Evolutionary conservation across 768 basidiomycete genomes (phyloP).

Genomic region (Dentipellis fragilis): DNA sequence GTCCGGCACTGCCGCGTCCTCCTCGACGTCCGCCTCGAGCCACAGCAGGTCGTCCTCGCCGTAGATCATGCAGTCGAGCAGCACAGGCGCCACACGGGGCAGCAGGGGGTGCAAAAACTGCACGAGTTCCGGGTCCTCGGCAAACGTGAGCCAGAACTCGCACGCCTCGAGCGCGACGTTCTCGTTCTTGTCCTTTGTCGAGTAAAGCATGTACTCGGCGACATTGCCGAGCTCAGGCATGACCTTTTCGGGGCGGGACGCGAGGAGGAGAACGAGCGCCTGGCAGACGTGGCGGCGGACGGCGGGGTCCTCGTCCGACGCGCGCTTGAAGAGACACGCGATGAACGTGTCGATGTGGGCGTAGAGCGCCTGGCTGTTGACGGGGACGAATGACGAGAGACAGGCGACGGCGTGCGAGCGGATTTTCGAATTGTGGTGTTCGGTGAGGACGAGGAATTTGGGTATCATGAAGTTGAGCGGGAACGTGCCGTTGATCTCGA

Average conservation of each 20-base stretch:
- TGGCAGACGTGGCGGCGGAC: conserved; percentile 95
- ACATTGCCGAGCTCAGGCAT: conserved; percentile 94
- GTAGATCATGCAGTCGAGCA: conserved; percentile 97
- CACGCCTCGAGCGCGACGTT: conserved; percentile 95
- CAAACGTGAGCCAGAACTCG: conserved; percentile 99
- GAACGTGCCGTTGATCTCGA: conserved; percentile 86
- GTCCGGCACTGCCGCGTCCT: conserved; percentile 79
- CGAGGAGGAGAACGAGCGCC: conserved; percentile 86
- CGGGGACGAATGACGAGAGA: conserved; percentile 86
- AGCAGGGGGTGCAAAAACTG: conserved; percentile 80
- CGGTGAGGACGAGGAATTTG: conserved; percentile 83
- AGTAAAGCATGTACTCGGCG: conserved; percentile 98
- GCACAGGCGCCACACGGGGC: conserved; percentile 84
- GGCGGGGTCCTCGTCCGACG: conserved; percentile 87
- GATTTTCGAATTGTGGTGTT: conserved; percentile 82
- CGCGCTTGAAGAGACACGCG: conserved; percentile 86
- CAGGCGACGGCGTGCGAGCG: conserved; percentile 90
- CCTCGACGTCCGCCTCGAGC: conserved; percentile 87
- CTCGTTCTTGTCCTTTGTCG: conserved; percentile 95
- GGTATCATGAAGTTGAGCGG: conserved; percentile 96
- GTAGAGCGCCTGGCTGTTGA: conserved; percentile 78
- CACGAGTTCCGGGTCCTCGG: conserved; percentile 85
- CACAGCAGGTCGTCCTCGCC: conserved; percentile 93
- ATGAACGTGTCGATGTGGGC: conserved; percentile 92
- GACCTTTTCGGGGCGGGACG: conserved; percentile 89